Evolutionary conservation across 2,329 filamentous ascomycete species (phyloP), one percentile per base, ranked within the genome.

Genomic region (Didymosphaeria variabile): DNA sequence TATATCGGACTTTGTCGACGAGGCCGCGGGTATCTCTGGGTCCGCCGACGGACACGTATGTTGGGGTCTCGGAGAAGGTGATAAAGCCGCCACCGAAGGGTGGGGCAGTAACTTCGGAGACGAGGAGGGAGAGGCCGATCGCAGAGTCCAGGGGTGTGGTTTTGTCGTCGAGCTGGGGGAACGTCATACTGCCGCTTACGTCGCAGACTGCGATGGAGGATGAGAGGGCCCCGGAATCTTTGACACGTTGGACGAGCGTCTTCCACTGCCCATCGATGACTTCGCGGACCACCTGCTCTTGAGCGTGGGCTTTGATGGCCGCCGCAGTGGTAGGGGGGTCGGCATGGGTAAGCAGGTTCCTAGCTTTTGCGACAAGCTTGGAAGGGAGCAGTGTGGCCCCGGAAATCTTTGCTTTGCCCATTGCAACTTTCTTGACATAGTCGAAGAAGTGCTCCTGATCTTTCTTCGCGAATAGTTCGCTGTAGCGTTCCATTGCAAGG

Each of bases 181-280:
- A 0, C 0, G 0, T 0, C 86, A 88, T 88, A 42, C 84, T 86
- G 5, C 82, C 83, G 8, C 83, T 86, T 7, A 88, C 84, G 59
- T 89, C 86, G 60, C 84, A 87, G 10, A 88, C 80, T 0, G 86
- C 86, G 36, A 88, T 85, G 59, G 82, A 81, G 17, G 81, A 83
- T 17, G 82, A 76, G 8, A 89, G 75, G 0, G 78, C 82, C 2
- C 86, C 86, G 2, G 82, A 84, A 61, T 87, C 84, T 52, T 81
- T 83, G 71, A 88, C 82, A 2, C 86, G 82, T 71, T 86, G 78
- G n/a, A 88, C 85, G 0, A 88, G 77, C 0, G 83, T 77, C 9
- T 84, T 84, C 87, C 86, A 88, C 67, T 88, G 86, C 0, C 78
- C 81, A 57, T 86, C 78, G 2, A 80, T 38, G 2, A 83, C 78